Percentiles rank a stretch among this genome's conserved stretches.
These are phyloP conservation scores for Odontarrhena argentea DNA, from an alignment of 345 rosid genomes.

Conservation along the genomic window DNA sequence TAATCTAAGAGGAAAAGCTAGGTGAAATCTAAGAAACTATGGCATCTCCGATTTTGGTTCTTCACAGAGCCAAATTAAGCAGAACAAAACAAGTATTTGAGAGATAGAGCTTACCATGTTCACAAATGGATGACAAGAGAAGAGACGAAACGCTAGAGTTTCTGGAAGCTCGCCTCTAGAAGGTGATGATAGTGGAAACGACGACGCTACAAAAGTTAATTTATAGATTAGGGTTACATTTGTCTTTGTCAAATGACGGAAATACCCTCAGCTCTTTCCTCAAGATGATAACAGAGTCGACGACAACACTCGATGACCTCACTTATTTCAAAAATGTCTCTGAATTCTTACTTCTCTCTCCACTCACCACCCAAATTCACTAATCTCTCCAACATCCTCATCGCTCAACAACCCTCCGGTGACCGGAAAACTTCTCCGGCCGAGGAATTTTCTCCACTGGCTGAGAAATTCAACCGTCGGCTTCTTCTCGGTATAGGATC, in stretches of 20 bases:
- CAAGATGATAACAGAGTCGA: constrained; percentile 31
- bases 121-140: constrained; percentile 11
- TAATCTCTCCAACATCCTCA: constrained; percentile 27
- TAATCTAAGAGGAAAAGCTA: background rate
- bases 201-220: background rate
- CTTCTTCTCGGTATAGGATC: constrained; percentile 66
- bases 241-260: background rate
- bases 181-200: constrained; percentile 12
- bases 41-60: background rate
- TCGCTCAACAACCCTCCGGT: constrained; percentile 46
- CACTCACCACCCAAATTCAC: constrained; percentile 18
- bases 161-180: constrained; percentile 8
- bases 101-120: constrained; percentile 35
- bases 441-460: constrained; percentile 66
- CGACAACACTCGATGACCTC: constrained; percentile 5
- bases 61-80: background rate
- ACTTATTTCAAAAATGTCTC: constrained; percentile 30
- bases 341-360: constrained; percentile 31
- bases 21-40: constrained; percentile 1
- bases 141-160: constrained; percentile 3
- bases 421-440: constrained; percentile 58
- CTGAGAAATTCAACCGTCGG: constrained; percentile 63
- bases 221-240: constrained; percentile 41
- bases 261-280: constrained; percentile 26
- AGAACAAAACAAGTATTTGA: background rate